Evolutionary conservation across 495 filamentous ascomycete genomes (phyloP), one percentile per base, ranked within the genome.

Genomic region (Bathelium albidoporum): DNA sequence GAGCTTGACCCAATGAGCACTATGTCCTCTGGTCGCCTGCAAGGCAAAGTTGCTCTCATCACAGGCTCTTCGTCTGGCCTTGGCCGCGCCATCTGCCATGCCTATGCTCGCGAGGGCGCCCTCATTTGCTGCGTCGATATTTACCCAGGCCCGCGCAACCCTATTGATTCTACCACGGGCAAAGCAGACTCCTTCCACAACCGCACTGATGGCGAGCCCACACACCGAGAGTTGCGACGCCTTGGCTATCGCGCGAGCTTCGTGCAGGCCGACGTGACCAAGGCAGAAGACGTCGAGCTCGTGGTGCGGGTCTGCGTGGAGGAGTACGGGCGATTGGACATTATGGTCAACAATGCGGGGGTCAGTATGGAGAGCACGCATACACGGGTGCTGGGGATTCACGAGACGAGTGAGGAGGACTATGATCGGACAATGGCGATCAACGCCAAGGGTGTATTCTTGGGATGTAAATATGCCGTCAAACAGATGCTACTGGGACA

Each of bases 341-440:
- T 84, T 24, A 69, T 85, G 66, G 75, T 81, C 60, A 83, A 83
- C 59, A 84, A 85, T 68, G 82, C 81, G 0, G 82, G 81, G 5
- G 77, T 82, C 2, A 64, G 62, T 28, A 28, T 63, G 16, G 63
- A 67, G 68, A 26, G 71, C 63, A 26, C 62, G 60, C 62, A 65
- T 65, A 32, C 44, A 0, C 43, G 55, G 1, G 71, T 74, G 1
- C 64, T 63, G 0, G 69, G 71, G 2, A 62, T 80, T 1, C 78
- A 81, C 64, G 68, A 79, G 41, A 75, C 74, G 2, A 65, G 66
- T 0, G 77, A 81, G 55, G 59, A 69, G 0, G 73, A 67, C 0
- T 91, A 86, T 86, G 78, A 83, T 5, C 87, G 89, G 82, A 82
- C 82, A 2, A 89, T 87, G 52, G 82, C 83, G n/a, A 86, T 85